phyloP scores from a whole-genome alignment of 139 green algal species.

The Tetratostichococcus sp. region DNA sequence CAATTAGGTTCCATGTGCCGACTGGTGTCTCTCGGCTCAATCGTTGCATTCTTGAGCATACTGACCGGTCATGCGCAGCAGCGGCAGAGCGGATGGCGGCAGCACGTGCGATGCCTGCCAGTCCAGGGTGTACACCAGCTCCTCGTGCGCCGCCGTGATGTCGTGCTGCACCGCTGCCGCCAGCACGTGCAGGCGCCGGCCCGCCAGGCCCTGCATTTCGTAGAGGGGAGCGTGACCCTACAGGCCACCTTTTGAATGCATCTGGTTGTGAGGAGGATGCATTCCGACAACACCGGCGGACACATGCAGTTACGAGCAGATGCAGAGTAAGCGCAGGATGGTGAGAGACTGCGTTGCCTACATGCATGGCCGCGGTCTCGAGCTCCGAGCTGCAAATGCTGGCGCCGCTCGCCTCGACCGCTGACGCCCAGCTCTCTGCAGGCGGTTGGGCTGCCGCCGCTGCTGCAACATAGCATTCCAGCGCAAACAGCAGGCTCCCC shows the following conservation, averaged over 20 bases:
- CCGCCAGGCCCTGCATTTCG: neutral
- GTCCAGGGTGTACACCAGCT: conserved; percentile 7
- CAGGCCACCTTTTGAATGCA: too few species aligned
- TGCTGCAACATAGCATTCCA: neutral
- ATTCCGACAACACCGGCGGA: too few species aligned
- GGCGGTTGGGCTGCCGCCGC: neutral
- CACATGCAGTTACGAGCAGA: too few species aligned
- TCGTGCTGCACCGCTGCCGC: neutral
- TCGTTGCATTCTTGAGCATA: too few species aligned
- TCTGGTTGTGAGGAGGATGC: too few species aligned
- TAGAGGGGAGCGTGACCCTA: too few species aligned
- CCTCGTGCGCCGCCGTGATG: neutral
- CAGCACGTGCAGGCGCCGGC: neutral
- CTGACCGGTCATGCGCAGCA: neutral
- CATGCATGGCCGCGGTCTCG: too few species aligned
- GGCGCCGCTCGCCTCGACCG: neutral
- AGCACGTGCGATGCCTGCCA: neutral
- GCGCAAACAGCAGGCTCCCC: neutral
- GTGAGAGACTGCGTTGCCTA: too few species aligned
- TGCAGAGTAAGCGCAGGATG: too few species aligned
- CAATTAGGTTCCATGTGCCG: too few species aligned
- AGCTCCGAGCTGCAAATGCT: neutral
- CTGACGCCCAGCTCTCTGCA: neutral
- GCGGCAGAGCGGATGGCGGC: neutral
- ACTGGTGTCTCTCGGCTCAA: too few species aligned